Evolutionary conservation across 768 basidiomycete species (phyloP).

Genomic region (Rhodotorula paludigena): DNA sequence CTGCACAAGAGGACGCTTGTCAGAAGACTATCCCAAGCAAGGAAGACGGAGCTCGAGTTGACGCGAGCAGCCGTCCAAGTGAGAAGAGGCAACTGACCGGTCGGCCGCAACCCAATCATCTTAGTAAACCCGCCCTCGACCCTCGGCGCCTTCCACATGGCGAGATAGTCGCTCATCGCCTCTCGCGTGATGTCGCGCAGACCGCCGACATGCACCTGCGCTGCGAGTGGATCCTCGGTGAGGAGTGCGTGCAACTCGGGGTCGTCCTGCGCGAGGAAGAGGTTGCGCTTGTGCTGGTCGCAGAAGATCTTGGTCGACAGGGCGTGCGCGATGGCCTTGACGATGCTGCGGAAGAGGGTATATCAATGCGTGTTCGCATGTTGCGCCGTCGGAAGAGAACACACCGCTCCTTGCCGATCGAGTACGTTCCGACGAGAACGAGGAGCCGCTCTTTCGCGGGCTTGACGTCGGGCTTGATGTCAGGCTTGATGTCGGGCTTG

Average conservation of each 20-base stretch:
- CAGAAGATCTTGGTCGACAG: slow-evolving; percentile 80
- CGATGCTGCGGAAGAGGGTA: neutral
- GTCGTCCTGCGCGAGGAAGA: slow-evolving; percentile 79
- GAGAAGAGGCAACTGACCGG: slow-evolving; percentile 59
- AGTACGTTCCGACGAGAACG: slow-evolving; percentile 64
- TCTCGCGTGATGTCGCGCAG: slow-evolving; percentile 68
- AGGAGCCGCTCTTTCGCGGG: slow-evolving; percentile 35
- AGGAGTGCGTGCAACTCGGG: slow-evolving; percentile 71
- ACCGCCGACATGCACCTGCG: slow-evolving; percentile 79
- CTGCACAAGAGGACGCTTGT: too few relatives aligned
- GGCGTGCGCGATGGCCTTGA: slow-evolving; percentile 73
- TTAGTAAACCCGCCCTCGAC: slow-evolving; percentile 22
- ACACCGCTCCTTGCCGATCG: slow-evolving; percentile 86
- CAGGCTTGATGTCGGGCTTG: neutral
- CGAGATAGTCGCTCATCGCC: slow-evolving; percentile 68
- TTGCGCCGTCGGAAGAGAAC: neutral
- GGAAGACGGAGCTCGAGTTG: slow-evolving; percentile 58
- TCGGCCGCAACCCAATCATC: slow-evolving; percentile 79
- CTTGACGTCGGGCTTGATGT: slow-evolving; percentile 36
- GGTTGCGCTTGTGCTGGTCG: slow-evolving; percentile 73
- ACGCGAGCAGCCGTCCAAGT: too few relatives aligned
- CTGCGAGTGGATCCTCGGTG: slow-evolving; percentile 67
- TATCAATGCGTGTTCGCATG: too few relatives aligned
- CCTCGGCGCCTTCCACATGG: slow-evolving; percentile 48
- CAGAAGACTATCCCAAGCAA: too few relatives aligned